phyloP scores from a whole-genome alignment of 768 basidiomycete species.

The Infundibulicybe gibba region DNA sequence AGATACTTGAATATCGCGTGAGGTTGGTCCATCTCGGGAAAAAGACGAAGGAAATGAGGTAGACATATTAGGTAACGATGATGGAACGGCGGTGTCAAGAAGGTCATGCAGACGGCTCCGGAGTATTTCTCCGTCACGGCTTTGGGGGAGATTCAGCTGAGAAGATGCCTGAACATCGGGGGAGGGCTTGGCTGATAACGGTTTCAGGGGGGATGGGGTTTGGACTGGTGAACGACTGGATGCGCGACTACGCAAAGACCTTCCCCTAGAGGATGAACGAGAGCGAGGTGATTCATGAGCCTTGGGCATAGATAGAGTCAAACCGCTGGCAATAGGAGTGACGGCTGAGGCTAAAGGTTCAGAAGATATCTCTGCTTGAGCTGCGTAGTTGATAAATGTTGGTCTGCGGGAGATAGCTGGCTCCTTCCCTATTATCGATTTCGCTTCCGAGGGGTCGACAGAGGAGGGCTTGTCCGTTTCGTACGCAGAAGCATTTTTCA shows the following conservation, averaged over 20 bases:
- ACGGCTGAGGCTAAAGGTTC: neutral
- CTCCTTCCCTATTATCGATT: neutral
- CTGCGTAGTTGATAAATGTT: neutral
- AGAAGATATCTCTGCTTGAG: neutral
- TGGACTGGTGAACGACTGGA: constrained; percentile 11
- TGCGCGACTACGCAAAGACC: constrained; percentile 14
- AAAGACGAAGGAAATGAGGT: constrained; percentile 13
- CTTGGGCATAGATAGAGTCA: constrained; percentile 5
- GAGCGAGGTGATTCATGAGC: neutral
- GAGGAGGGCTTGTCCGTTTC: constrained; percentile 14
- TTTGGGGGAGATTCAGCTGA: constrained; percentile 15
- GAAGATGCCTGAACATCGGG: constrained; percentile 1
- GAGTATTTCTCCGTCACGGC: constrained; percentile 24
- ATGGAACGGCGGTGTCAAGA: constrained; percentile 36
- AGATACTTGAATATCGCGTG: constrained; percentile 6
- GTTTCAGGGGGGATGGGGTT: neutral
- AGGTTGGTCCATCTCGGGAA: constrained; percentile 11
- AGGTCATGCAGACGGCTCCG: constrained; percentile 43
- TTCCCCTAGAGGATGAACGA: neutral
- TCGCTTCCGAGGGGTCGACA: constrained; percentile 1
- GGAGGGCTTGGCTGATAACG: neutral
- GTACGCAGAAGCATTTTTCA: constrained; percentile 7
- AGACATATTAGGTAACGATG: constrained; percentile 40
- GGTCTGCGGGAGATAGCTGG: neutral
- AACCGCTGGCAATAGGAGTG: constrained; percentile 1